phyloP scores from a whole-genome alignment of 225 moss, liverwort and hornwort species.

The Pseudoscleropodium purum region DNA sequence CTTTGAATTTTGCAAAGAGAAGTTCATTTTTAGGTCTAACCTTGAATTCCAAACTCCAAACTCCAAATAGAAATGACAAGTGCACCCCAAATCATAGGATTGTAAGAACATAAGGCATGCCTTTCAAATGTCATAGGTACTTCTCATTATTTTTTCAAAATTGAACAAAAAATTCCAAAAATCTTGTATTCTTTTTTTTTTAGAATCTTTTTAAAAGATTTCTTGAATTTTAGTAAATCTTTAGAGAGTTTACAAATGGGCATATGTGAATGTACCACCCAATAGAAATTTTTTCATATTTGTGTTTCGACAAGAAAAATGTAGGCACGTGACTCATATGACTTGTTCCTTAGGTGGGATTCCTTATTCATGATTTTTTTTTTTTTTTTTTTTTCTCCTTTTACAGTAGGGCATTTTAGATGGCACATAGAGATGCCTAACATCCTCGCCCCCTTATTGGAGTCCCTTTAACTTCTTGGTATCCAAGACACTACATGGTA shows the following conservation, averaged over 20 bases:
- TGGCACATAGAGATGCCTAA: not conserved
- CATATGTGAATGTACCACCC: not conserved
- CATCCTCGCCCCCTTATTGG: not conserved
- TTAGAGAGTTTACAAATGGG: not conserved
- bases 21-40: not conserved
- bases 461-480: rapidly evolving
- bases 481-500: rapidly evolving
- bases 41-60: not conserved
- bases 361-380: not conserved
- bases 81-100: too few relatives aligned
- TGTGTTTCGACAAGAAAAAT: not conserved
- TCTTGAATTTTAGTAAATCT: not conserved
- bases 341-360: rapidly evolving
- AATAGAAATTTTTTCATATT: not conserved
- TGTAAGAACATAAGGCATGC: too few relatives aligned
- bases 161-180: rapidly evolving
- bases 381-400: not conserved
- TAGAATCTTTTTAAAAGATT: not conserved
- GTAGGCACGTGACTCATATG: not conserved
- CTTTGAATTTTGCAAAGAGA: not conserved
- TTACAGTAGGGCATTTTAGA: rapidly evolving
- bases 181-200: not conserved
- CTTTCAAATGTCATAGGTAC: not conserved
- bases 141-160: not conserved
- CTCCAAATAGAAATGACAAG: not conserved